Conservation (phyloP, 176 grass and related monocot species). For the Oryza glaberrima region DNA sequence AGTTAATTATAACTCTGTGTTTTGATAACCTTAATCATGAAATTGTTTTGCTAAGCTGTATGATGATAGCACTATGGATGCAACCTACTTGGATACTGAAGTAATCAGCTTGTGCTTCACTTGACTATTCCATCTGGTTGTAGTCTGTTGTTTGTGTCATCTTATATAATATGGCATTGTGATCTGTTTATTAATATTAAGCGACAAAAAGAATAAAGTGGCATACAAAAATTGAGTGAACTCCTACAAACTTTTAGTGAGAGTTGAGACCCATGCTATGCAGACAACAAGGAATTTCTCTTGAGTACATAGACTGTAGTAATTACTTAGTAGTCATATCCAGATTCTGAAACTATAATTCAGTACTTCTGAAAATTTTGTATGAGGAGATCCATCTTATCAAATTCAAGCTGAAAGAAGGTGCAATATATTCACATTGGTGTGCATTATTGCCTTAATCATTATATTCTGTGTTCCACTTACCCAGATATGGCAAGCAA, state of each 20-base stretch:
- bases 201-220: neutral
- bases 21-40: neutral
- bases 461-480: conserved; percentile 25
- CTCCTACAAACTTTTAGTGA: neutral
- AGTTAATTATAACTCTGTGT: neutral
- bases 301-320: neutral
- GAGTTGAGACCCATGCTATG: neutral
- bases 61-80: too few relatives aligned
- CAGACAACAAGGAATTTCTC: neutral
- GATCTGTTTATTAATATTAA: conserved; percentile 6
- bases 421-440: neutral
- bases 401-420: neutral
- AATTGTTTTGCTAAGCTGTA: neutral
- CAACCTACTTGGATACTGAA: neutral
- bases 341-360: conserved; percentile 1
- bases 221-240: neutral
- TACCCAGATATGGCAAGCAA: conserved; percentile 81
- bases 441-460: conserved; percentile 24
- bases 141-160: conserved; percentile 5
- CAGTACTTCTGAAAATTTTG: neutral
- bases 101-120: neutral
- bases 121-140: neutral
- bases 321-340: neutral
- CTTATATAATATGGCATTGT: neutral
- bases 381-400: neutral